Base-by-base conservation (phyloP, 345 rosid species). In the Pistacia atlantica region DNA sequence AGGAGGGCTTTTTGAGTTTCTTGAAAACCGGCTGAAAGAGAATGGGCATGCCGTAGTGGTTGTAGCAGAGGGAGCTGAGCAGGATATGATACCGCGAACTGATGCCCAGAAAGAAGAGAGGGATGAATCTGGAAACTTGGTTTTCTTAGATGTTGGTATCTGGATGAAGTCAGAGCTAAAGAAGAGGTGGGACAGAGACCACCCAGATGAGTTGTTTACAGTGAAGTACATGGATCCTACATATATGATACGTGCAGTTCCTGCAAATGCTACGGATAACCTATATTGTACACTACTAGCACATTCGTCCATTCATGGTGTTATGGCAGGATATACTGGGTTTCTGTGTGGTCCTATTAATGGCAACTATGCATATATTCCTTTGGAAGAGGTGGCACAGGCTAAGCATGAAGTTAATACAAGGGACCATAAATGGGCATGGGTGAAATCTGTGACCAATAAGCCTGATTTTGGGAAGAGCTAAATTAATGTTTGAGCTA, bases 221-320 rank as follows among this genome's bases (percentile, higher is more conserved):
- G 94, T 93, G 62, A 95, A 92, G 89, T 88, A 88, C 73, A 95
- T 95, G 0, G 98, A 95, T 87, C 98, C 99, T 0, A 95, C 94
- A 9, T 95, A 91, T 75, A 95, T 95, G 99, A 89, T 95, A 67
- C 89, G 97, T 3, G 99, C 97, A 25, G 93, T 95, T 12, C 94
- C 94, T 2, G 94, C 96, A 16, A 95, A 93, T 75, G 92, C 93
- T 42, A 87, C 92, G 0, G 97, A 93, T 82, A 95, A 87, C 78
- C 69, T 87, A 62, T 93, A 93, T 69, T 93, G 98, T 74, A 91
- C 99, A 17, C 96, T 93, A 20, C 80, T 93, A 80, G 94, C 97
- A 1, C 98, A 92, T 88, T 91, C 98, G 1, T 89, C 98, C 1
- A 91, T 95, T 70, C 98, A 93, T 63, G 99, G 99, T 70, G 87